These are phyloP conservation scores for Wickerhamomyces tratensis DNA, from an alignment of 805 yeast genomes.

Conservation along the genomic window DNA sequence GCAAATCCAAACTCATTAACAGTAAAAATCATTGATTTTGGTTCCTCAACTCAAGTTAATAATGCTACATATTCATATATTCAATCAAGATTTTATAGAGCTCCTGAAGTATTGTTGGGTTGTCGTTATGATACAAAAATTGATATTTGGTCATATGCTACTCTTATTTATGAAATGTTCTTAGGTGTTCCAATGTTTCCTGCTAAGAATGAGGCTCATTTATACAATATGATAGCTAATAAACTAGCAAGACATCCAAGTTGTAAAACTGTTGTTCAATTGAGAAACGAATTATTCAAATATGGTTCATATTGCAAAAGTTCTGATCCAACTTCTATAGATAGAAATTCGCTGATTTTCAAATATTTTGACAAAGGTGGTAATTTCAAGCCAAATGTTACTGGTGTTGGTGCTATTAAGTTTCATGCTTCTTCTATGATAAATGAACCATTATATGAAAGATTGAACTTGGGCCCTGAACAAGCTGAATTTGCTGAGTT, in stretches of 20 bases:
- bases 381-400: slow-evolving; percentile 8
- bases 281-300: slow-evolving; percentile 27
- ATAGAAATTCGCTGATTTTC: slow-evolving; percentile 25
- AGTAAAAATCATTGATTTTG: slow-evolving; percentile 75
- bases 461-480: slow-evolving; percentile 3
- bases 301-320: slow-evolving; percentile 25
- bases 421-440: no score
- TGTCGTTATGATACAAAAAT: slow-evolving; percentile 68
- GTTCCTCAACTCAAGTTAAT: slow-evolving; percentile 50
- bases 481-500: slow-evolving; percentile 15
- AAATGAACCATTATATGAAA: slow-evolving; percentile 8
- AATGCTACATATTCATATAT: slow-evolving; percentile 75
- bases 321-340: slow-evolving; percentile 6
- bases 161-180: slow-evolving; percentile 81
- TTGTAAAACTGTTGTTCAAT: slow-evolving; percentile 24
- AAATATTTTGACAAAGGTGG: slow-evolving; percentile 24
- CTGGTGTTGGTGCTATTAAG: slow-evolving; percentile 1
- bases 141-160: slow-evolving; percentile 89
- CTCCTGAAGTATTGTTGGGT: slow-evolving; percentile 71
- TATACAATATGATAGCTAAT: slow-evolving; percentile 54
- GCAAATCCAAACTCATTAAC: slow-evolving; percentile 29
- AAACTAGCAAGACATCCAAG: slow-evolving; percentile 81
- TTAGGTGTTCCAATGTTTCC: slow-evolving; percentile 82
- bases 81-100: slow-evolving; percentile 72
- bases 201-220: slow-evolving; percentile 75